Evolutionary conservation across 306 rosid genomes (phyloP), one percentile per base, ranked within the genome.

Genomic region (Lablab purpureus): DNA sequence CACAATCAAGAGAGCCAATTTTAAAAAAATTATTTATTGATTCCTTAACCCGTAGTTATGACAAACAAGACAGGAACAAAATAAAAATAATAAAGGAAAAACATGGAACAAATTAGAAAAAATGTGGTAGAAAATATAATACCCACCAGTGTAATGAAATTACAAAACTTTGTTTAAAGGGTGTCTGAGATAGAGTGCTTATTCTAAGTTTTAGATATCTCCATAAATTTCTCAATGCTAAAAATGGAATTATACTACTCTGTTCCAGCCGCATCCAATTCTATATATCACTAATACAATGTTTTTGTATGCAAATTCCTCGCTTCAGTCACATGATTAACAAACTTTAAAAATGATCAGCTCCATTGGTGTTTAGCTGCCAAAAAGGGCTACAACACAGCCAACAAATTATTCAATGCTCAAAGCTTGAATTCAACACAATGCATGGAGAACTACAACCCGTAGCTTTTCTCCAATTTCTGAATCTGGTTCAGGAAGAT

Each of bases 401-500:
- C 87, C 83, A 78, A 81, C 76, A 74, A 72, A 84, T 87, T 89
- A 89, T 91, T 81, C 67, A 55, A 77, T 74, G 60, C 79, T 73
- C 62, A 80, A 77, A 73, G 79, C 88, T 82, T 77, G 75, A 84
- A 81, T 67, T 74, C 74, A 60, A 73, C 75, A 78, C 63, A 84
- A 78, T 75, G 59, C 3, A 34, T 10, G 50, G 46, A 51, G 43
- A 71, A 78, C 87, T 93, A 92, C 82, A 95, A 85, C 36, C 98
- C 99, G 54, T 49, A 10, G 40, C 76, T 21, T 72, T 89, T 85
- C 90, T 95, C 67, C 64, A 91, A 10, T 85, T 91, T 91, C 80
- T 93, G 96, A 82, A 95, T 81, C 84, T 93, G 98, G 86, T 90
- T 90, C 84, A 95, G 97, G 97, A 92, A 95, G 71, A 93, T 93